Conservation (phyloP, 257 asterid species). For the Plantago ovata region DNA sequence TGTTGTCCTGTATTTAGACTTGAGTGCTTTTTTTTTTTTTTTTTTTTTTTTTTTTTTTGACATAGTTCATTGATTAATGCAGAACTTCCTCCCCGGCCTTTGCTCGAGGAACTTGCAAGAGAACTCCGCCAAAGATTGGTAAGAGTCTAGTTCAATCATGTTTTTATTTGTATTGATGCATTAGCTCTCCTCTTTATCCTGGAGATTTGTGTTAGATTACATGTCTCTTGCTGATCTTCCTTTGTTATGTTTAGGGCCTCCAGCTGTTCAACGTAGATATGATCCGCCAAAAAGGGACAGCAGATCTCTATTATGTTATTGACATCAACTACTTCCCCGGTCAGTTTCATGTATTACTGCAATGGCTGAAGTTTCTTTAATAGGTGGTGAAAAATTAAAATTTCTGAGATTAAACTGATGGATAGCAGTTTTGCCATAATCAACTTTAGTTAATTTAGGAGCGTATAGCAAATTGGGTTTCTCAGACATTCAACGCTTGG, state of each 20-base stretch:
- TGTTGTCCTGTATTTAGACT: not conserved
- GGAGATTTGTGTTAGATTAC: not conserved
- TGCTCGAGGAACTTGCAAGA: conserved; percentile 67
- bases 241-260: conserved; percentile 50
- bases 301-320: conserved; percentile 64
- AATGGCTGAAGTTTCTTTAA: not conserved
- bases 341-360: conserved; percentile 29
- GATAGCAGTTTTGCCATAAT: too few relatives aligned
- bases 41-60: conserved; percentile 13
- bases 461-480: too few relatives aligned
- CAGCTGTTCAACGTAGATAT: conserved; percentile 76
- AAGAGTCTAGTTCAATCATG: not conserved
- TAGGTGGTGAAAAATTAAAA: not conserved
- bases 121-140: conserved; percentile 72
- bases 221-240: not conserved
- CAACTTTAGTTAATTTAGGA: too few relatives aligned
- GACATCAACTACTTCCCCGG: conserved; percentile 96
- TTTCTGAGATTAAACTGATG: too few relatives aligned
- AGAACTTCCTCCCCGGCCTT: conserved; percentile 70
- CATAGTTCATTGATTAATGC: conserved; percentile 21
- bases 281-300: conserved; percentile 71
- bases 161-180: not conserved
- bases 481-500: too few relatives aligned
- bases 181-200: not conserved
- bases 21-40: too few relatives aligned